A percentile compares a stretch with the other conserved stretches of the same genome.
Evolutionary conservation across 768 basidiomycete species (phyloP).

Genomic region (Termitomyces sp.): DNA sequence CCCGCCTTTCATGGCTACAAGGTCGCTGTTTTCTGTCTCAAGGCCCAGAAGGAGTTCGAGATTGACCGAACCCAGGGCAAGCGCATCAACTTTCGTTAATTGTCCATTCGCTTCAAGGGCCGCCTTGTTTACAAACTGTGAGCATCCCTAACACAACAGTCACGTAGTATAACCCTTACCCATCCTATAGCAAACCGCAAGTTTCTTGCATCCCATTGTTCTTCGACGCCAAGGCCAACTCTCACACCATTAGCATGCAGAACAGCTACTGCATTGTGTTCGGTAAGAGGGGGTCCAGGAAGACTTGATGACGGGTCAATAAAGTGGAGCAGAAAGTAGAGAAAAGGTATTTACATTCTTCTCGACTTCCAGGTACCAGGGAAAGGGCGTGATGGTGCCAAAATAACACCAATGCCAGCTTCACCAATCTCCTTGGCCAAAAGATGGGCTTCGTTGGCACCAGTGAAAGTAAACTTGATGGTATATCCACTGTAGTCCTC

Average conservation of each 20-base stretch:
- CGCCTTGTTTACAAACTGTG: constrained; percentile 25
- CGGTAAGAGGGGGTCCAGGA: constrained; percentile 71
- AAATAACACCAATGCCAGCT: constrained; percentile 43
- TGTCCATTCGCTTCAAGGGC: constrained; percentile 38
- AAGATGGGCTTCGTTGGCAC: constrained; percentile 64
- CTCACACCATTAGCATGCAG: constrained; percentile 70
- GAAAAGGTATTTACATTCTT: constrained; percentile 47
- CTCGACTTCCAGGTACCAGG: constrained; percentile 68
- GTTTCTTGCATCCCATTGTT: constrained; percentile 71
- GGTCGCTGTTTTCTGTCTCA: constrained; percentile 37
- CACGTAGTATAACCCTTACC: constrained; percentile 40
- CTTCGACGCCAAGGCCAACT: constrained; percentile 61
- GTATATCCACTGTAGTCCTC: constrained; percentile 37
- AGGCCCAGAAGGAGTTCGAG: constrained; percentile 37
- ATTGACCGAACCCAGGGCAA: constrained; percentile 46
- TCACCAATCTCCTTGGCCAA: constrained; percentile 65
- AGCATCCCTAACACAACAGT: background rate
- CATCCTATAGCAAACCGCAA: constrained; percentile 81
- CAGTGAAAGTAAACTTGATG: constrained; percentile 58
- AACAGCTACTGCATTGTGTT: constrained; percentile 46
- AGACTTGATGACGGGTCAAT: constrained; percentile 29
- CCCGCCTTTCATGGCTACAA: constrained; percentile 57
- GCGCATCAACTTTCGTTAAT: constrained; percentile 37
- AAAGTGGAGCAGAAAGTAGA: background rate
- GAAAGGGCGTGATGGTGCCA: constrained; percentile 60